phyloP scores from a whole-genome alignment of 371 early-diverging fungal genomes.

The Lichtheimia ornata region DNA sequence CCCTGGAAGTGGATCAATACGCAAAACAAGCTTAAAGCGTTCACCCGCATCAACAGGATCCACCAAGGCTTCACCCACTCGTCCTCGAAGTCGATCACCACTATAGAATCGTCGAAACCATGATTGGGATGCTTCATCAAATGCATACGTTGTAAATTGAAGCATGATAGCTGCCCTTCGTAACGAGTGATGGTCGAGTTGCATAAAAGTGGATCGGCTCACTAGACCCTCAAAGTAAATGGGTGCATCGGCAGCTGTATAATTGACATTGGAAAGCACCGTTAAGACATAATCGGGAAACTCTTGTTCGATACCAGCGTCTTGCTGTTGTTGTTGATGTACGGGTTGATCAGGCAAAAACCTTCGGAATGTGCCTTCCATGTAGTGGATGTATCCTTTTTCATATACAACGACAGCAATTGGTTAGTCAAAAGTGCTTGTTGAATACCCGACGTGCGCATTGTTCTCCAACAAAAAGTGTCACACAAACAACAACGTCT shows the following conservation, averaged over 20 bases:
- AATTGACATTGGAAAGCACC: conserved; percentile 10
- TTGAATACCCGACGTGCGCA: too few relatives aligned
- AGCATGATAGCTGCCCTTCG: conserved; percentile 3
- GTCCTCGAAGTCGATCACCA: background rate
- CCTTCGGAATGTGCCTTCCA: conserved; percentile 1
- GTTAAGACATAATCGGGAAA: conserved; percentile 15
- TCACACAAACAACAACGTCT: background rate
- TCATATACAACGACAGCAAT: background rate
- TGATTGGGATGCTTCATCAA: conserved; percentile 1
- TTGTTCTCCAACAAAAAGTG: too few relatives aligned
- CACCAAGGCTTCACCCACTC: background rate
- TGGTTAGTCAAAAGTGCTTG: too few relatives aligned
- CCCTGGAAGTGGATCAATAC: conserved; percentile 9
- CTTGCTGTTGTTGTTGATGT: background rate
- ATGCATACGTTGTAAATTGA: conserved; percentile 7
- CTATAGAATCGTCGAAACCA: conserved; percentile 12
- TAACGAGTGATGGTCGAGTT: background rate
- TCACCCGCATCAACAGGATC: background rate
- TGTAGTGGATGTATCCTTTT: conserved; percentile 1
- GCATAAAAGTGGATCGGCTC: conserved; percentile 1
- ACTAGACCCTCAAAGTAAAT: conserved; percentile 8
- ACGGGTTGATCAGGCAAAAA: background rate
- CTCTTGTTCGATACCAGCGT: background rate
- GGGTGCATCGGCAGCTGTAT: conserved; percentile 3
- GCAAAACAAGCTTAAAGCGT: background rate